Evolutionary conservation across 495 filamentous ascomycete species (phyloP), one percentile per base, ranked within the genome.

Genomic region (Zalerion maritima): DNA sequence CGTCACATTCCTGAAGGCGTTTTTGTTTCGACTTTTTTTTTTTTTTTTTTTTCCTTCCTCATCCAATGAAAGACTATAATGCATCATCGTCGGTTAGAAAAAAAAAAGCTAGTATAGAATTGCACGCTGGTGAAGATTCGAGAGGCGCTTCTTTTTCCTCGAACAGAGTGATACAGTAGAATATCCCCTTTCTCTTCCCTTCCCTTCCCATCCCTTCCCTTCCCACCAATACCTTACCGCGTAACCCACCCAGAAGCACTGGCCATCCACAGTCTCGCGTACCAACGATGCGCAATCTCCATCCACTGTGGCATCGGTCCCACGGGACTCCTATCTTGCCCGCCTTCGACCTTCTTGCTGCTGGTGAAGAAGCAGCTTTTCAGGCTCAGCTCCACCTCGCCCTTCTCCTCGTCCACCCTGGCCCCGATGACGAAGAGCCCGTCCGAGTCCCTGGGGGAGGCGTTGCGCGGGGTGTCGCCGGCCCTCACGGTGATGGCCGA

Each of bases 371-470:
- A 65, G 39, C 62, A 62, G 40, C 69, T 78, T 67, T 81, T 81
- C 28, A 84, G 51, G 6, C 55, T 58, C 34, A 82, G 72, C 43
- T 75, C 71, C 6, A 60, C 78, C 24, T 72, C 60, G 9, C 63
- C 60, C 26, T 69, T 55, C 2, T 69, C 63, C 25, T 49, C 49
- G 41, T 79, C 73, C 29, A 81, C 57, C 15, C 59, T 55, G 0
- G 72, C 74, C 13, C 64, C 60, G 42, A 84, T 73, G 43, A 78
- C 66, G 38, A 84, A 78, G 16, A 84, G 52, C 0, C 78, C 77
- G 47, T 82, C 78, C 11, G 64, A 71, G 14, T 61, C 55, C 20
- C 77, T 57, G 15, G 73, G 59, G 0, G 57, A 68, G 16, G 36
- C 39, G 15, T 65, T 64, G 28, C 70, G 55, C 0, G 78, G 78